These are phyloP conservation scores for Suillus clintonianus DNA, from an alignment of 768 basidiomycete genomes.

Conservation along the genomic window DNA sequence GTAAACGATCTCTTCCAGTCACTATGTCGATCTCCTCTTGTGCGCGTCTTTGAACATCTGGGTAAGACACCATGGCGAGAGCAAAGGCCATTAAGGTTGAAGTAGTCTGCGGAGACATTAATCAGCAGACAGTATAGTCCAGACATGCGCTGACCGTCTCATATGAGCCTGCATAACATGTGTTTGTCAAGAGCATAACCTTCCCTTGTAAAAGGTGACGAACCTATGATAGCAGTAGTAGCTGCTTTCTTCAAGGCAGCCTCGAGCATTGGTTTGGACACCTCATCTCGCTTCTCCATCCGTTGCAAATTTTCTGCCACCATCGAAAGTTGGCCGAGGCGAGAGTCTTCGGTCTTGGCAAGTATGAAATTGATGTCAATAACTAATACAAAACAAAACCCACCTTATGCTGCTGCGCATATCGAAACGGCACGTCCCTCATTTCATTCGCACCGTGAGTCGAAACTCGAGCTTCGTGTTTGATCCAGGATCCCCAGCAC, in stretches of 20 bases:
- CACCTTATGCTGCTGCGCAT: constrained; percentile 7
- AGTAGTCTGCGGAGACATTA: constrained; percentile 4
- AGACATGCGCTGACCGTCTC: constrained; percentile 15
- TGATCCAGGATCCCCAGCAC: constrained; percentile 39
- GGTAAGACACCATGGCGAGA: constrained; percentile 5
- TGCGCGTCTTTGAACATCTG: constrained; percentile 2
- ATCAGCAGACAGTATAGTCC: background rate
- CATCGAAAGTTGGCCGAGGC: constrained; percentile 10
- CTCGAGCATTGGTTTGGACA: constrained; percentile 3
- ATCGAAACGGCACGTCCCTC: constrained; percentile 6
- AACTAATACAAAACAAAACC: background rate
- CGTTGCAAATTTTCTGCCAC: constrained; percentile 22
- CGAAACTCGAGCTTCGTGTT: constrained; percentile 9
- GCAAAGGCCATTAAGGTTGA: constrained; percentile 9
- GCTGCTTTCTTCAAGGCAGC: constrained; percentile 12
- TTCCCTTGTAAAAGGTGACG: background rate
- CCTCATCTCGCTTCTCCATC: constrained; percentile 4
- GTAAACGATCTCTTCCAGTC: constrained; percentile 8
- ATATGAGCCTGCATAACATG: constrained; percentile 12
- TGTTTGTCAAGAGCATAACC: background rate
- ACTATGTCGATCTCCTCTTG: constrained; percentile 9
- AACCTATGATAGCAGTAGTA: constrained; percentile 19
- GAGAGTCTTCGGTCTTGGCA: background rate
- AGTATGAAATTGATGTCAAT: no score
- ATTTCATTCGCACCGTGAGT: background rate